These are phyloP conservation scores for maize (Zea mays) DNA, from an alignment of 176 grass and related monocot species.

Conservation along the genomic window DNA sequence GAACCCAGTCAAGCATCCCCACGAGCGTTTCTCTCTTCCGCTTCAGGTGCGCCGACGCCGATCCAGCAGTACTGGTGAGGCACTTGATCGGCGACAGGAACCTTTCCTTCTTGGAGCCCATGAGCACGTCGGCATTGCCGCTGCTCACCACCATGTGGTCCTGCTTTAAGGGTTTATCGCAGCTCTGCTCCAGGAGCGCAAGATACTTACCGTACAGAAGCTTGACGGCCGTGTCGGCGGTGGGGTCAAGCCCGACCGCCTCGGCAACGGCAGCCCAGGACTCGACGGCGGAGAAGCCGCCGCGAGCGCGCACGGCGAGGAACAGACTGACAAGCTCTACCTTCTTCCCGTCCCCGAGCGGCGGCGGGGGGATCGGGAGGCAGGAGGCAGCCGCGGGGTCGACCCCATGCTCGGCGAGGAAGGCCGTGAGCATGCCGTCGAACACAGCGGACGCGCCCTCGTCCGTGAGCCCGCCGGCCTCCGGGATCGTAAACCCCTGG, in stretches of 20 bases:
- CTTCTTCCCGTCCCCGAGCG: conserved; percentile 16
- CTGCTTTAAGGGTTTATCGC: background rate
- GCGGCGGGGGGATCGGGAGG: conserved; percentile 21
- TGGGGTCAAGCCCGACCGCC: conserved; percentile 35
- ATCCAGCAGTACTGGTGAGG: background rate
- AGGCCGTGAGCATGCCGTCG: conserved; percentile 22
- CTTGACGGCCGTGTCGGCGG: conserved; percentile 18
- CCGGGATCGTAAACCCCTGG: conserved; percentile 19
- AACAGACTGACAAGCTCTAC: conserved; percentile 52
- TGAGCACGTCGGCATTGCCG: background rate
- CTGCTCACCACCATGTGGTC: background rate
- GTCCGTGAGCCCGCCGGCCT: background rate
- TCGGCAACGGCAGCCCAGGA: conserved; percentile 40
- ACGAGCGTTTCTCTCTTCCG: conserved; percentile 34
- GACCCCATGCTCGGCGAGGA: conserved; percentile 10
- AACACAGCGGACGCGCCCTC: conserved; percentile 21
- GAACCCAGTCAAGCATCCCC: conserved; percentile 42
- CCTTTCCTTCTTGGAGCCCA: conserved; percentile 25
- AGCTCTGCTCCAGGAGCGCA: conserved; percentile 23
- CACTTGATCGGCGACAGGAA: conserved; percentile 8
- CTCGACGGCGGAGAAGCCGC: conserved; percentile 41
- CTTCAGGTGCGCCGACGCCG: conserved; percentile 31
- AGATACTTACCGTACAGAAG: conserved; percentile 48
- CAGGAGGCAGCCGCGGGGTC: background rate
- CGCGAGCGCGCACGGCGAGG: conserved; percentile 27